A percentile compares a stretch with the other conserved stretches of the same genome.
These are phyloP conservation scores for Viridothelium virens DNA, from an alignment of 495 filamentous ascomycete species.

Conservation along the genomic window DNA sequence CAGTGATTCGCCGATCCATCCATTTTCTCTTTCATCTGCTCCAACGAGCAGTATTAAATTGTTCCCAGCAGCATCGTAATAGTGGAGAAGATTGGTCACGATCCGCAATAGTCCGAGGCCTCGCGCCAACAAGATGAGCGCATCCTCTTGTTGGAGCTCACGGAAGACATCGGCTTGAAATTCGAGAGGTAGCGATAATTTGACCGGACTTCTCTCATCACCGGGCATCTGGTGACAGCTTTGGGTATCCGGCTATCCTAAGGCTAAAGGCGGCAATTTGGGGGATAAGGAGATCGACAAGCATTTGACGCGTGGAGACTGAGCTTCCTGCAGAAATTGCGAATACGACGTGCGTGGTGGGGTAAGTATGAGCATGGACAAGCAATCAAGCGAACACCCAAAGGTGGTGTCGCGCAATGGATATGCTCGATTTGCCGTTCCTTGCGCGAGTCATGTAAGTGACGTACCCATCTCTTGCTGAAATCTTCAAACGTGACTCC, in stretches of 20 bases:
- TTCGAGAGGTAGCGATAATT: constrained; percentile 77
- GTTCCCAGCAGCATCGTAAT: constrained; percentile 91
- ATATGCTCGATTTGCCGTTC: neutral
- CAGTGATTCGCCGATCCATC: constrained; percentile 51
- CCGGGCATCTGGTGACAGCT: constrained; percentile 12
- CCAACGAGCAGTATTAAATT: constrained; percentile 84
- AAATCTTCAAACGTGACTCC: constrained; percentile 9
- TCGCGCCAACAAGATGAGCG: constrained; percentile 81
- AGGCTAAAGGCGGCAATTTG: neutral
- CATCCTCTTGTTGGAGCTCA: constrained; percentile 84
- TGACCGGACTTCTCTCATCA: constrained; percentile 54
- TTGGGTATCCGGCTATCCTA: neutral
- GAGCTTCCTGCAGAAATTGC: neutral
- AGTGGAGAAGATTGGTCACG: constrained; percentile 88
- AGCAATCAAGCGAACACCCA: neutral
- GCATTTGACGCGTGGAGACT: neutral
- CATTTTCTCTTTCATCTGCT: constrained; percentile 88
- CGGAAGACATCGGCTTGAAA: constrained; percentile 79
- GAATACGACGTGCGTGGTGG: too few relatives aligned
- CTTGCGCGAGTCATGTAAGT: neutral
- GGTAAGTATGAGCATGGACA: too few relatives aligned
- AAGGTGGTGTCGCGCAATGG: neutral
- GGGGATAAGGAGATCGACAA: neutral
- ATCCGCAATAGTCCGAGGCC: constrained; percentile 86
- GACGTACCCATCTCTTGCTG: neutral